phyloP scores from a whole-genome alignment of 192 early-diverging fungal genomes.

The Chytriomyces confervae region DNA sequence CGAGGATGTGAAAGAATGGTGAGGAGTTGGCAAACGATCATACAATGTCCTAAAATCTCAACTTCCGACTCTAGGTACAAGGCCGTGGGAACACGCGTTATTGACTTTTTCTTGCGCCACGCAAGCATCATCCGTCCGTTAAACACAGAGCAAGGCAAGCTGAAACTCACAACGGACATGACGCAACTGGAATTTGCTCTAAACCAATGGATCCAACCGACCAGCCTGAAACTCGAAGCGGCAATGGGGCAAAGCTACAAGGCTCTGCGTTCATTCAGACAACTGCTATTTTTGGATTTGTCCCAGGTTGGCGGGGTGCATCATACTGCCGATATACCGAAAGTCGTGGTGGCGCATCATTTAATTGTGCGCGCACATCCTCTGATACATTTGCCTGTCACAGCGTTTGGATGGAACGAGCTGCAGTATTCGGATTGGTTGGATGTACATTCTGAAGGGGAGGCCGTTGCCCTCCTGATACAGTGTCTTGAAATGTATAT shows the following conservation, averaged over 20 bases:
- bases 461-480: constrained; percentile 53
- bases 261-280: constrained; percentile 65
- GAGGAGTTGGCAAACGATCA: constrained; percentile 12
- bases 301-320: constrained; percentile 55
- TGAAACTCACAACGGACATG: constrained; percentile 73
- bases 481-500: constrained; percentile 53
- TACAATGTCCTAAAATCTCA: constrained; percentile 2
- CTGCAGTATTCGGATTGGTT: constrained; percentile 74
- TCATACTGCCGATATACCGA: constrained; percentile 56
- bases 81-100: constrained; percentile 46
- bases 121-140: constrained; percentile 66
- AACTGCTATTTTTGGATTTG: constrained; percentile 69
- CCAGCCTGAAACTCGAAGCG: constrained; percentile 61
- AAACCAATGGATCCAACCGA: constrained; percentile 64
- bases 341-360: constrained; percentile 65
- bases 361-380: constrained; percentile 62
- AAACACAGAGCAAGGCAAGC: constrained; percentile 64
- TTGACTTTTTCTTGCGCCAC: constrained; percentile 72
- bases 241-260: constrained; percentile 63
- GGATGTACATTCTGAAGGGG: constrained; percentile 59
- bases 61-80: constrained; percentile 43
- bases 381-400: constrained; percentile 60
- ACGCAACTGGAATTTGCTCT: constrained; percentile 74
- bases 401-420: constrained; percentile 62
- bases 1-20: constrained; percentile 67